Percentiles rank a stretch among this genome's conserved stretches.
Evolutionary conservation across 2,329 filamentous ascomycete genomes (phyloP).

Genomic region (Trichoderma guizhouense): DNA sequence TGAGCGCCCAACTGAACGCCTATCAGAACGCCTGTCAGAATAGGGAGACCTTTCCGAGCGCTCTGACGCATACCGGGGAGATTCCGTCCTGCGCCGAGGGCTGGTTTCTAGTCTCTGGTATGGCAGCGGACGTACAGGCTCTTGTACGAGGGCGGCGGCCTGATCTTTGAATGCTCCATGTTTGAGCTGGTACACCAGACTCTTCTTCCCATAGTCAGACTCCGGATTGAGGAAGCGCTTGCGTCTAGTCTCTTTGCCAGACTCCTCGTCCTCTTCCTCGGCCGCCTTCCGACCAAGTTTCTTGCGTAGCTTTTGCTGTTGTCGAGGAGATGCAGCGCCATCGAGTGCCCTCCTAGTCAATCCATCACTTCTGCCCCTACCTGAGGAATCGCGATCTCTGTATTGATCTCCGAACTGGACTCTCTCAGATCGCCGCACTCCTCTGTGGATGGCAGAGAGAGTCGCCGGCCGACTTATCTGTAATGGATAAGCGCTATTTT

Average conservation of each 20-base stretch:
- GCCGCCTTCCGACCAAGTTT: constrained; percentile 45
- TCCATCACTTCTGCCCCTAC: constrained; percentile 22
- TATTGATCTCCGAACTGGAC: constrained; percentile 28
- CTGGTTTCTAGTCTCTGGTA: constrained; percentile 5
- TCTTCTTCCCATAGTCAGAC: constrained; percentile 51
- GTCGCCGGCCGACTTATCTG: constrained; percentile 29
- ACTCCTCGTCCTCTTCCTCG: constrained; percentile 32
- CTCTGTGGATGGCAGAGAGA: constrained; percentile 67
- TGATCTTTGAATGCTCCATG: constrained; percentile 38
- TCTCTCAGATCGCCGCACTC: constrained; percentile 52
- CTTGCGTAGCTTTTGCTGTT: constrained; percentile 48
- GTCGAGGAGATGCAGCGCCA: constrained; percentile 30
- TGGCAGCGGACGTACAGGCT: constrained; percentile 25
- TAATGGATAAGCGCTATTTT: not conserved
- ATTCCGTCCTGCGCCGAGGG: not conserved
- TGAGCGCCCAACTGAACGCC: not conserved
- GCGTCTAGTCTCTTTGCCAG: constrained; percentile 42
- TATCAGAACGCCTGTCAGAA: not conserved
- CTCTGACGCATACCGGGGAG: not conserved
- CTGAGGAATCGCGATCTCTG: constrained; percentile 13
- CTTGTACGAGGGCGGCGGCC: constrained; percentile 26
- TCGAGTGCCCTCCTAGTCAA: constrained; percentile 30
- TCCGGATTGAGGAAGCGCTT: constrained; percentile 52
- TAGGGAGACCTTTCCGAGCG: not conserved
- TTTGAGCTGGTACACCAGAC: constrained; percentile 54